Evolutionary conservation across 805 yeast genomes (phyloP).

Genomic region (Sugiyamaella qingdaonensis): DNA sequence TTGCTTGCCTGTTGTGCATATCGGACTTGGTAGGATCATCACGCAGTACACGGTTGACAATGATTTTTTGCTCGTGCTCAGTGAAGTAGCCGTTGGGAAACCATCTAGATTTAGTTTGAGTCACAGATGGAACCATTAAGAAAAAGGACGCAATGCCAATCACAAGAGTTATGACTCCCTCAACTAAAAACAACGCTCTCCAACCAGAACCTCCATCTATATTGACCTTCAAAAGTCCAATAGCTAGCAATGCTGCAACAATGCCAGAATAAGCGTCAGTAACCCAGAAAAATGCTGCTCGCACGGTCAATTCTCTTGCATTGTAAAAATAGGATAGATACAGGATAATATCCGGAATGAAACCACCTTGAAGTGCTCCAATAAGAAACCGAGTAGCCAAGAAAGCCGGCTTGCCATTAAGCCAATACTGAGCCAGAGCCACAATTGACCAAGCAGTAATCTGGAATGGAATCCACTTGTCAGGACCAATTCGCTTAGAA

Average conservation of each 20-base stretch:
- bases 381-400: slow-evolving; percentile 44
- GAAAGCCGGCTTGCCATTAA: slow-evolving; percentile 41
- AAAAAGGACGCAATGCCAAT: slow-evolving; percentile 47
- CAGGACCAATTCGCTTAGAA: slow-evolving; percentile 61
- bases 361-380: slow-evolving; percentile 61
- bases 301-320: slow-evolving; percentile 47
- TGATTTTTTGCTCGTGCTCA: slow-evolving; percentile 53
- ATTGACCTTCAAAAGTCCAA: slow-evolving; percentile 43
- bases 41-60: slow-evolving; percentile 55
- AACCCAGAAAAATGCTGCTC: slow-evolving; percentile 55
- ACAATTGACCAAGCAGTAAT: slow-evolving; percentile 53
- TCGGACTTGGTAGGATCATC: slow-evolving; percentile 64
- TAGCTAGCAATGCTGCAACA: slow-evolving; percentile 42
- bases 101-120: slow-evolving; percentile 46
- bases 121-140: slow-evolving; percentile 52
- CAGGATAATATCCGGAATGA: slow-evolving; percentile 54
- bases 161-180: slow-evolving; percentile 51
- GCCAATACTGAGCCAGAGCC: slow-evolving; percentile 50
- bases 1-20: slow-evolving; percentile 57
- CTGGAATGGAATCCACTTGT: slow-evolving; percentile 59
- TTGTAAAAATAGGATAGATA: slow-evolving; percentile 64
- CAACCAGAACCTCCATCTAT: slow-evolving; percentile 40
- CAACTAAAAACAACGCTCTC: slow-evolving; percentile 62
- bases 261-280: slow-evolving; percentile 45
- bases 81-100: slow-evolving; percentile 50